Evolutionary conservation across 352 stramenopile genomes (phyloP), one percentile per base, ranked within the genome.

Genomic region (Pythium phragmiticola): DNA sequence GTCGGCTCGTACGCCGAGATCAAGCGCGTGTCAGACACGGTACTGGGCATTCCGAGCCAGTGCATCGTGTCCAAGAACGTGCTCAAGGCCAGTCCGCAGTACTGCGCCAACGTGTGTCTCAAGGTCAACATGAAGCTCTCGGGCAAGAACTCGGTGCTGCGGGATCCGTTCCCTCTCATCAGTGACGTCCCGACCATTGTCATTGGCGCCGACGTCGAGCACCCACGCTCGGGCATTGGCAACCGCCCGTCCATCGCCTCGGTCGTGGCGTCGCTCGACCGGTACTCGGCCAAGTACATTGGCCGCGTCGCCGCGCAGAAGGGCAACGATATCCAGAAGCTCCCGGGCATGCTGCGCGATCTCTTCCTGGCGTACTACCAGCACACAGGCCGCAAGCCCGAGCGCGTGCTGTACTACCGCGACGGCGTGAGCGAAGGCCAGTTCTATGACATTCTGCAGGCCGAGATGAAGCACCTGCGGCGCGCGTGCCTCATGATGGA

Each of bases 361-460:
- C 69, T 96, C 23, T 83, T 96, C 48, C 71, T 91, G 52, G 74
- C 74, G 12, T 96, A 88, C 66, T 92, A 90, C 65, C 52, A 77
- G 46, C 71, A 74, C 28, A 95, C 84, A 19, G 80, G 75, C 33
- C 71, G 80, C 45, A 93, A 94, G 63, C 88, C 88, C 0, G 75
- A 90, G 46, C 80, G 80, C 23, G 83, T 96, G 30, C 66, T 96
- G 12, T 96, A 93, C 66, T 95, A 94, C 62, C 85, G 88, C 26
- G 88, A 95, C 50, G 88, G 88, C 50, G 84, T 96, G 28, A 92
- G 80, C 57, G 88, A 95, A 69, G 87, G 87, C 1, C 80, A 96
- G 66, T 94, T 83, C 57, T 72, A 85, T 51, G 80, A 88, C 55
- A 88, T 95, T 13, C 64, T 92, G 26, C 72, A 90, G 53, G 63